Percentiles rank a stretch among this genome's conserved stretches.
phyloP scores from a whole-genome alignment of 2,329 filamentous ascomycete species.

The Lomentospora prolificans region DNA sequence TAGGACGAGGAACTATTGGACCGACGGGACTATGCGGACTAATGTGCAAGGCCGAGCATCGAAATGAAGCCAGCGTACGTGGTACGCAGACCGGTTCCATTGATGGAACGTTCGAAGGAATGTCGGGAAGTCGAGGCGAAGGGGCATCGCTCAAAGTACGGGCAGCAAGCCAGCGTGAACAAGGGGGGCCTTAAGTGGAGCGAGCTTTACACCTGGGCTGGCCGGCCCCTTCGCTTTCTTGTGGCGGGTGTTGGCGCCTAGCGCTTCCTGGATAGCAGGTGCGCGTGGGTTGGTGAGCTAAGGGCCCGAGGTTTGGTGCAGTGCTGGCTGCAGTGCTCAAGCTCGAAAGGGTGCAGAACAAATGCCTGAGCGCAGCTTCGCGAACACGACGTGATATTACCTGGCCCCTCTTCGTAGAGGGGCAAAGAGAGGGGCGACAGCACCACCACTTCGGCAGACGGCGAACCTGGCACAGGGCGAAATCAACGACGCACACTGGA shows the following conservation, averaged over 20 bases:
- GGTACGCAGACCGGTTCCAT: too few relatives aligned
- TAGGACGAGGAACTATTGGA: neutral
- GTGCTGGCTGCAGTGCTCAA: too few relatives aligned
- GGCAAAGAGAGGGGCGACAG: neutral
- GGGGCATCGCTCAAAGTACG: neutral
- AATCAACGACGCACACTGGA: neutral
- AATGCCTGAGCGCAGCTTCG: neutral
- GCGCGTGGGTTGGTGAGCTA: neutral
- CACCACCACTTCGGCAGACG: neutral
- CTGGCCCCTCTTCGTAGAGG: too few relatives aligned
- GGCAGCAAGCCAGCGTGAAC: neutral
- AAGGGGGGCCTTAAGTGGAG: neutral
- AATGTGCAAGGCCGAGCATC: too few relatives aligned
- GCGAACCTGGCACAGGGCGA: neutral
- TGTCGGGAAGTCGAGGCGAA: neutral
- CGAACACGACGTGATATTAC: too few relatives aligned
- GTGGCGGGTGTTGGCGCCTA: neutral
- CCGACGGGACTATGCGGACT: neutral
- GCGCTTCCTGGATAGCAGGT: neutral
- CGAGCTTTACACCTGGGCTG: neutral
- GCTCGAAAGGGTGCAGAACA: neutral
- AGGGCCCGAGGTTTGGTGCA: neutral
- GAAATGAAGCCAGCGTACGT: too few relatives aligned
- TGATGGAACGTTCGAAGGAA: neutral
- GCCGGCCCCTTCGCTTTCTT: neutral